A percentile compares a stretch with the other conserved stretches of the same genome.
phyloP scores from a whole-genome alignment of 2,329 filamentous ascomycete genomes.

The Colletotrichum phormii region DNA sequence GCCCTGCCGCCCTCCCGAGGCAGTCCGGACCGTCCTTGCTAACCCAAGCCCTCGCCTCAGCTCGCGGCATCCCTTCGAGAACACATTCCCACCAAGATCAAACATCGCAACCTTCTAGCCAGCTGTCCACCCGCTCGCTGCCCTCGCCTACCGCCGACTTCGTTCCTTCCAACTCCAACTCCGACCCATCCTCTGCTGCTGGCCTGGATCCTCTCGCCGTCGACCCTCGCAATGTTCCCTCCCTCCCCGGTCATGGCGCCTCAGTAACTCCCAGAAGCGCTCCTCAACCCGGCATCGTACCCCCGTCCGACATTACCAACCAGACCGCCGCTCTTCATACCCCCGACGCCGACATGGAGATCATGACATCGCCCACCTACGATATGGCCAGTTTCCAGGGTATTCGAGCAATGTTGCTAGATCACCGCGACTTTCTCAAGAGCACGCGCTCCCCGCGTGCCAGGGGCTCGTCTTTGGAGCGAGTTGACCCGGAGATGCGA shows the following conservation, averaged over 20 bases:
- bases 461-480: slow-evolving; percentile 44
- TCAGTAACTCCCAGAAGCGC: slow-evolving; percentile 50
- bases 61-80: slow-evolving; percentile 59
- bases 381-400: slow-evolving; percentile 46
- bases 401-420: slow-evolving; percentile 51
- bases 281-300: slow-evolving; percentile 41
- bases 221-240: slow-evolving; percentile 47
- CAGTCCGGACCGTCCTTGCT: slow-evolving; percentile 66
- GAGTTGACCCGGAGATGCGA: slow-evolving; percentile 49
- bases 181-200: slow-evolving; percentile 38
- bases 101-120: background rate
- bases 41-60: slow-evolving; percentile 69
- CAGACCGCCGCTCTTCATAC: slow-evolving; percentile 4
- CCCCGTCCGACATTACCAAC: slow-evolving; percentile 43
- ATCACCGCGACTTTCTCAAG: slow-evolving; percentile 48
- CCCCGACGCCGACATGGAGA: slow-evolving; percentile 42
- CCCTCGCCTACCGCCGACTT: slow-evolving; percentile 17
- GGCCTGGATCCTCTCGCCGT: slow-evolving; percentile 33
- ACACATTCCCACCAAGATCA: slow-evolving; percentile 31
- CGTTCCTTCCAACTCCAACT: background rate
- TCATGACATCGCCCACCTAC: slow-evolving; percentile 47
- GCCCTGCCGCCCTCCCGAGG: slow-evolving; percentile 51
- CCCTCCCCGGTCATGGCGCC: slow-evolving; percentile 49
- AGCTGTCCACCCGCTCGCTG: slow-evolving; percentile 28
- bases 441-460: slow-evolving; percentile 40